Conservation (phyloP, 1,284 basidiomycete genomes). For the Cutaneotrichosporon spelunceum region DNA sequence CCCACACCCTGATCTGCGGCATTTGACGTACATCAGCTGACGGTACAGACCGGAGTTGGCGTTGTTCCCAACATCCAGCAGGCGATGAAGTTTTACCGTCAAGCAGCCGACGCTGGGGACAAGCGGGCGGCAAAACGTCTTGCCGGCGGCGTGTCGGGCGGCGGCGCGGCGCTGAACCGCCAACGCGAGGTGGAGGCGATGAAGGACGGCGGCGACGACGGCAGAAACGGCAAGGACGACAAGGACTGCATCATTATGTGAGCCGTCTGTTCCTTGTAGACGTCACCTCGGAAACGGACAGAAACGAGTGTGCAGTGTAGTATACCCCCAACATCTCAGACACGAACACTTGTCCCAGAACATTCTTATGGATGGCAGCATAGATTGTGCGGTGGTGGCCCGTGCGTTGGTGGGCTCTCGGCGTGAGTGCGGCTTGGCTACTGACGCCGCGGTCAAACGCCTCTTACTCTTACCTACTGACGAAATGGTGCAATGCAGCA, state of each 20-base stretch:
- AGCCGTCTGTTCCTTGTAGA: not conserved
- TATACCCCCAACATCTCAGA: constrained; percentile 3
- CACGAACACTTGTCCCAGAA: constrained; percentile 2
- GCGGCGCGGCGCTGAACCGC: constrained; percentile 40
- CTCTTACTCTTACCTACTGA: too few species aligned
- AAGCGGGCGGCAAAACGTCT: constrained; percentile 86
- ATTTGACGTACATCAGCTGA: constrained; percentile 4
- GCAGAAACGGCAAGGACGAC: constrained; percentile 53
- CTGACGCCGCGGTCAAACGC: too few species aligned
- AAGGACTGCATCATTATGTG: constrained; percentile 80
- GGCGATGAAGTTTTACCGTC: constrained; percentile 79
- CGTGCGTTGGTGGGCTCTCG: too few species aligned
- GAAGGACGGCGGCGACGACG: constrained; percentile 35
- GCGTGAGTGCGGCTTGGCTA: too few species aligned
- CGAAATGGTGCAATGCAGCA: too few species aligned
- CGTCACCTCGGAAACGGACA: not conserved
- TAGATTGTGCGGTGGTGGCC: not conserved
- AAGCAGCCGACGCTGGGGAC: constrained; percentile 89
- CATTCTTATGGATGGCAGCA: not conserved
- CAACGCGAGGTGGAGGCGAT: constrained; percentile 45
- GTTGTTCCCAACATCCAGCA: constrained; percentile 65
- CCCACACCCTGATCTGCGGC: not conserved
- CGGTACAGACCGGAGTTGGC: constrained; percentile 69
- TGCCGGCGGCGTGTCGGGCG: constrained; percentile 47
- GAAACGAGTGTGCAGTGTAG: not conserved